Evolutionary conservation across 2,329 filamentous ascomycete species (phyloP), one percentile per base, ranked within the genome.

Genomic region (Lasiodiplodia gonubiensis): DNA sequence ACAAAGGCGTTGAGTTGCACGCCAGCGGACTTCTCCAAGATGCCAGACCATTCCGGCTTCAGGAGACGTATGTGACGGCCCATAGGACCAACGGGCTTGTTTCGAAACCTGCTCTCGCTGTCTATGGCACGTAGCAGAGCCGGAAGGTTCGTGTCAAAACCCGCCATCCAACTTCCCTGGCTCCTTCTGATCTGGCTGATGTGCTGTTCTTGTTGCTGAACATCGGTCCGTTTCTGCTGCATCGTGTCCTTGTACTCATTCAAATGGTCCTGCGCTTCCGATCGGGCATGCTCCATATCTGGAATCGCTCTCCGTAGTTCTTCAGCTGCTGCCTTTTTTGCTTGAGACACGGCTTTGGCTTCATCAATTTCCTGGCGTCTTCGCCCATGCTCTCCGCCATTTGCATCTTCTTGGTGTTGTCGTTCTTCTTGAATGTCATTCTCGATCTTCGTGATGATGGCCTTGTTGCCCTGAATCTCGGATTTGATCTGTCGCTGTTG

Each of bases 11-110:
- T 90, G 37, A 98, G 81, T 0, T 81, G 83, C 3, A 78, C 79
- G n/a, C 92, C 92, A 54, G 97, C 85, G 1, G 87, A 87, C 70
- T 86, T 90, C 76, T 99, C 95, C 16, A 99, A 78, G 52, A 97
- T 88, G 0, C 87, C 86, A 1, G 90, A 91, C 95, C 95, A 99
- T 72, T 92, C 85, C 0, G 92, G 90, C 71, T 94, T 89, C 42
- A 88, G 81, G 27, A 99, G 82, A 71, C 88, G 89, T 63, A 99
- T 85, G 73, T 95, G 87, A 27, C 88, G 83, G 35, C 94, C 95
- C 16, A 98, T 83, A 0, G 95, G 95, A 0, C 95, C 95, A 39
- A 98, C 83, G 2, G 95, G 95, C 69, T 86, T 89, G 52, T 86
- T 81, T 27, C 83, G 81, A 74, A 96, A 98, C 0, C 88, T 84